These are phyloP conservation scores for Ophioceras dolichostomum DNA, from an alignment of 2,329 filamentous ascomycete species.

Conservation along the genomic window DNA sequence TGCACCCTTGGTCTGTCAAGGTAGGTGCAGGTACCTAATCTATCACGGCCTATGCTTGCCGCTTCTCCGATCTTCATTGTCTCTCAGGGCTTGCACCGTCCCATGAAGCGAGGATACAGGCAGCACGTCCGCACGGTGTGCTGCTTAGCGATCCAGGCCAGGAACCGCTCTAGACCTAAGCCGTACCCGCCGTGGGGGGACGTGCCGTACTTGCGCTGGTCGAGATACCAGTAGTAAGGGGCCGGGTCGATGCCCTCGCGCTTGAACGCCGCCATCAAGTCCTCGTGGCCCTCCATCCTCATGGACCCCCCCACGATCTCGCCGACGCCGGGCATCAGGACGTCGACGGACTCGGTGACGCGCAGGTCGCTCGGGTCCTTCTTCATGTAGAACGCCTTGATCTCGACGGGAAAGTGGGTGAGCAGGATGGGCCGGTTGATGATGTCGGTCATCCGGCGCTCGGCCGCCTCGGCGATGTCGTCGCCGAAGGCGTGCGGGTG, in stretches of 20 bases:
- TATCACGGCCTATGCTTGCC: too few relatives aligned
- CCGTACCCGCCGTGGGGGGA: conserved; percentile 13
- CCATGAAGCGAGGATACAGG: conserved; percentile 72
- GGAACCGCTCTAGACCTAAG: conserved; percentile 73
- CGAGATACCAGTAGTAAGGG: conserved; percentile 97
- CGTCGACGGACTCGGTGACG: conserved; percentile 87
- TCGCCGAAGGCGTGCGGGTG: conserved; percentile 86
- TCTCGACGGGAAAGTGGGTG: conserved; percentile 92
- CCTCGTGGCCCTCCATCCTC: conserved; percentile 87
- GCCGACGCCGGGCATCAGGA: conserved; percentile 78
- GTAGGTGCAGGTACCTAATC: too few relatives aligned
- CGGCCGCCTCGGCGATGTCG: conserved; percentile 89
- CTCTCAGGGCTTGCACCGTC: conserved; percentile 60
- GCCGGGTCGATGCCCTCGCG: conserved; percentile 73
- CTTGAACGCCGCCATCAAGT: conserved; percentile 80
- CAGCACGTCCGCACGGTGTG: conserved; percentile 55
- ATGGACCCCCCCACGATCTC: conserved; percentile 96
- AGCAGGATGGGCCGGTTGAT: conserved; percentile 75
- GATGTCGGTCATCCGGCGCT: conserved; percentile 92
- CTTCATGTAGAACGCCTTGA: conserved; percentile 99
- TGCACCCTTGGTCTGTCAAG: too few relatives aligned
- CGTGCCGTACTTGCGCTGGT: conserved; percentile 89
- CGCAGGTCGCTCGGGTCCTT: conserved; percentile 66
- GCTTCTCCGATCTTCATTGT: too few relatives aligned
- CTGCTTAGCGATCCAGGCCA: conserved; percentile 52